These are phyloP conservation scores for Papiliotrema nemorosa DNA, from an alignment of 1,284 basidiomycete genomes.

Conservation along the genomic window DNA sequence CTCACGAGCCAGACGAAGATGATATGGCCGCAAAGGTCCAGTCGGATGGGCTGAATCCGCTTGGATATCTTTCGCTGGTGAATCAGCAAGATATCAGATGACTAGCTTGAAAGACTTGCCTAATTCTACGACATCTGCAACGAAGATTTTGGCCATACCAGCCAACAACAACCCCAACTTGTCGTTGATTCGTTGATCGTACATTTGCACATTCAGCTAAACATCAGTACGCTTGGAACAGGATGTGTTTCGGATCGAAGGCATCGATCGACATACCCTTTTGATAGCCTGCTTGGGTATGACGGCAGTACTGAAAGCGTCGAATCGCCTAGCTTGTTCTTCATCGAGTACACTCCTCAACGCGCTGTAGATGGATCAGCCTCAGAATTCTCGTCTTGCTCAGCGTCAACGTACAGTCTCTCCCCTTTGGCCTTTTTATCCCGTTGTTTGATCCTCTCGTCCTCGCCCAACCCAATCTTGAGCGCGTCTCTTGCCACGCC, in stretches of 20 bases:
- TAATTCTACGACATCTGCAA: slow-evolving; percentile 43
- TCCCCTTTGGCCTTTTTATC: slow-evolving; percentile 6
- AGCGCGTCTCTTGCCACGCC: not conserved
- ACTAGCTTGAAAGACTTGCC: slow-evolving; percentile 21
- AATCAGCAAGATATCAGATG: slow-evolving; percentile 1
- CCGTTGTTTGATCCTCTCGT: not conserved
- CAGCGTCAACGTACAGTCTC: slow-evolving; percentile 9
- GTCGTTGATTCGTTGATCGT: slow-evolving; percentile 35
- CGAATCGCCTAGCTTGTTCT: slow-evolving; percentile 40
- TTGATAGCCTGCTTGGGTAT: slow-evolving; percentile 35
- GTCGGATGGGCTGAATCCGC: slow-evolving; percentile 27
- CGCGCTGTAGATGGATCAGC: slow-evolving; percentile 12
- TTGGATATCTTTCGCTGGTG: slow-evolving; percentile 30
- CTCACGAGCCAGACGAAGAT: slow-evolving; percentile 36
- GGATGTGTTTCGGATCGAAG: no score
- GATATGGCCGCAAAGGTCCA: slow-evolving; percentile 40
- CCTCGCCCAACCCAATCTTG: not conserved
- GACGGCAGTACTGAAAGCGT: slow-evolving; percentile 34
- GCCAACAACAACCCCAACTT: slow-evolving; percentile 32
- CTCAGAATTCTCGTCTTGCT: not conserved
- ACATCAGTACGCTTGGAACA: not conserved
- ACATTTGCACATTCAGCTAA: slow-evolving; percentile 33
- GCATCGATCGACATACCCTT: slow-evolving; percentile 20
- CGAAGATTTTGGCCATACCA: slow-evolving; percentile 45
- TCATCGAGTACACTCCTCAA: slow-evolving; percentile 36